Evolutionary conservation across 768 basidiomycete species (phyloP).

Genomic region (Boletales sp.): DNA sequence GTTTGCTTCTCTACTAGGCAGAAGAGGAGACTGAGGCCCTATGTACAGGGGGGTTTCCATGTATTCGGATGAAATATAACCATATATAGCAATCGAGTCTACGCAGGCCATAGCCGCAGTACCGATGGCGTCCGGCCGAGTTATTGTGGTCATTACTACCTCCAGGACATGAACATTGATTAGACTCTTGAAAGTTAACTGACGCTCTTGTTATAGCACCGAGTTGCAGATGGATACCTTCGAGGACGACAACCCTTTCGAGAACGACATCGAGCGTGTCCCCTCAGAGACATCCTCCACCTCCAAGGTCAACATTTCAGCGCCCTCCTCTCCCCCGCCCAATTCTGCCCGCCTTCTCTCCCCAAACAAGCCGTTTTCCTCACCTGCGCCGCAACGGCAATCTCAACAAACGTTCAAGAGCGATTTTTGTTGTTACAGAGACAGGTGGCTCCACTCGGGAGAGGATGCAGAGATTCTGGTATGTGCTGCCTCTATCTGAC

Average conservation of each 20-base stretch:
- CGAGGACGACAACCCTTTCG: constrained; percentile 70
- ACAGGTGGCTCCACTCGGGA: constrained; percentile 75
- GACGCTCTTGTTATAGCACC: too few species aligned
- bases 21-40: constrained; percentile 32
- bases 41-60: constrained; percentile 43
- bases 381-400: constrained; percentile 53
- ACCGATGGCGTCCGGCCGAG: too few species aligned
- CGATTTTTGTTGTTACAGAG: constrained; percentile 75
- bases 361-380: constrained; percentile 49
- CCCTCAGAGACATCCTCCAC: constrained; percentile 36
- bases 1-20: constrained; percentile 84
- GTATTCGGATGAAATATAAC: constrained; percentile 50
- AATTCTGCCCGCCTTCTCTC: constrained; percentile 44
- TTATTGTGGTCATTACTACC: too few species aligned
- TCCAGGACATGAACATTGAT: too few species aligned
- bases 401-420: constrained; percentile 57
- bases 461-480: constrained; percentile 82
- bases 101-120: constrained; percentile 2
- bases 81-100: constrained; percentile 24
- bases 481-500: constrained; percentile 23
- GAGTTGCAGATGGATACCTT: constrained; percentile 34
- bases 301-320: constrained; percentile 38
- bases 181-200: too few species aligned
- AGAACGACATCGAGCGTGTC: constrained; percentile 37
- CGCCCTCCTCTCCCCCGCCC: constrained; percentile 55